These are phyloP conservation scores for Psilocybe cubensis DNA, from an alignment of 768 basidiomycete genomes.

Conservation along the genomic window DNA sequence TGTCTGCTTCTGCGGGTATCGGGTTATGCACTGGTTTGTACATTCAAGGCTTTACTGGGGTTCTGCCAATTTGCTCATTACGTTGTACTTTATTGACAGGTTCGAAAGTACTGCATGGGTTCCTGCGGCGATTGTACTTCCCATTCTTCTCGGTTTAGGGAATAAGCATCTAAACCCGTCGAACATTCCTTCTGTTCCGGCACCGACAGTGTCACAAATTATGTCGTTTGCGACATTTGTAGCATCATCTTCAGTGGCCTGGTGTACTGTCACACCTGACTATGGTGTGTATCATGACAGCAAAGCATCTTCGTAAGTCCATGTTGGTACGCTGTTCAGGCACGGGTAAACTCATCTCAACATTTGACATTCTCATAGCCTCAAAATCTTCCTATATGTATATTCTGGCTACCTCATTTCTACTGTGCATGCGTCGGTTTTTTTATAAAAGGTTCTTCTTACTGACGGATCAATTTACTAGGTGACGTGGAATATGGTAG, in stretches of 20 bases:
- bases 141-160: slow-evolving; percentile 66
- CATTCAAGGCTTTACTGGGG: background rate
- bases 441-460: background rate
- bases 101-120: slow-evolving; percentile 70
- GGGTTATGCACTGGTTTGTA: slow-evolving; percentile 60
- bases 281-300: slow-evolving; percentile 47
- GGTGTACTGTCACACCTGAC: slow-evolving; percentile 47
- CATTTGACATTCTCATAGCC: no score
- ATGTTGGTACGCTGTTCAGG: background rate
- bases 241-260: slow-evolving; percentile 40
- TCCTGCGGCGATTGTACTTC: slow-evolving; percentile 63
- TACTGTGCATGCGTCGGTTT: slow-evolving; percentile 44
- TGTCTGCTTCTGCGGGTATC: slow-evolving; percentile 60
- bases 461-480: slow-evolving; percentile 28
- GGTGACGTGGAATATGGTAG: slow-evolving; percentile 55
- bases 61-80: background rate
- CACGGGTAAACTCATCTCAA: background rate
- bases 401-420: slow-evolving; percentile 68
- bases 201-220: slow-evolving; percentile 30
- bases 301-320: slow-evolving; percentile 31
- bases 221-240: slow-evolving; percentile 42
- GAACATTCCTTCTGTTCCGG: slow-evolving; percentile 29
- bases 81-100: no score
- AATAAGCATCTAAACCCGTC: slow-evolving; percentile 56
- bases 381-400: slow-evolving; percentile 61